phyloP scores from a whole-genome alignment of 176 grass and related monocot species.

The Thinopyrum elongatum region DNA sequence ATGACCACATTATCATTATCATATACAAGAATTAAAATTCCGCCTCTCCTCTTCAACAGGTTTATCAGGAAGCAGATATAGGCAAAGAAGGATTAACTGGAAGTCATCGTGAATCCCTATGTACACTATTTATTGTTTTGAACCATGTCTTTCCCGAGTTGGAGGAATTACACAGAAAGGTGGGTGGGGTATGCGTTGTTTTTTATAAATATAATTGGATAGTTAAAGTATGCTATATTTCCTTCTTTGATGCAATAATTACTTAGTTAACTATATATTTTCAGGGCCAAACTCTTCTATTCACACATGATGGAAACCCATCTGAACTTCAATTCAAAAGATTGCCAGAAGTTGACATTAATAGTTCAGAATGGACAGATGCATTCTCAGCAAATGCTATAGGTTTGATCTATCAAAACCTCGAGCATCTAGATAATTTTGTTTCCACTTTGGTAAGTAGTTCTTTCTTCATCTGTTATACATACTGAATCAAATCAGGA shows the following conservation, averaged over 20 bases:
- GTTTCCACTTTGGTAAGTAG: constrained; percentile 59
- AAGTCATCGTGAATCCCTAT: not conserved
- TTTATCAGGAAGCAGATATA: not conserved
- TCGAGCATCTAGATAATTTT: constrained; percentile 64
- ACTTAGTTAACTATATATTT: not conserved
- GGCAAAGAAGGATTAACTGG: not conserved
- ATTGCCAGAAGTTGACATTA: constrained; percentile 56
- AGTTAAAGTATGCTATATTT: no score
- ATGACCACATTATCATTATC: not conserved
- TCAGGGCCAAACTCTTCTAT: constrained; percentile 20
- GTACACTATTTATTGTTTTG: not conserved
- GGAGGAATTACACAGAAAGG: not conserved
- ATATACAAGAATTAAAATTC: not conserved
- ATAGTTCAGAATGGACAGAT: constrained; percentile 66
- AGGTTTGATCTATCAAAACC: constrained; percentile 74
- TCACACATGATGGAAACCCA: not conserved
- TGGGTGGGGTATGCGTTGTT: not conserved
- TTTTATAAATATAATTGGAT: not conserved
- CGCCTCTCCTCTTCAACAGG: not conserved
- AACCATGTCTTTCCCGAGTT: not conserved
- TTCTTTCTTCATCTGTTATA: not conserved
- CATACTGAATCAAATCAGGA: not conserved
- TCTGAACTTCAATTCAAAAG: constrained; percentile 48
- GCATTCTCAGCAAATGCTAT: constrained; percentile 54
- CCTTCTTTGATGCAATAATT: not conserved